A percentile compares a stretch with the other conserved stretches of the same genome.
Conservation (phyloP, 371 early-diverging fungal species). For the Chytridium lagenaria region DNA sequence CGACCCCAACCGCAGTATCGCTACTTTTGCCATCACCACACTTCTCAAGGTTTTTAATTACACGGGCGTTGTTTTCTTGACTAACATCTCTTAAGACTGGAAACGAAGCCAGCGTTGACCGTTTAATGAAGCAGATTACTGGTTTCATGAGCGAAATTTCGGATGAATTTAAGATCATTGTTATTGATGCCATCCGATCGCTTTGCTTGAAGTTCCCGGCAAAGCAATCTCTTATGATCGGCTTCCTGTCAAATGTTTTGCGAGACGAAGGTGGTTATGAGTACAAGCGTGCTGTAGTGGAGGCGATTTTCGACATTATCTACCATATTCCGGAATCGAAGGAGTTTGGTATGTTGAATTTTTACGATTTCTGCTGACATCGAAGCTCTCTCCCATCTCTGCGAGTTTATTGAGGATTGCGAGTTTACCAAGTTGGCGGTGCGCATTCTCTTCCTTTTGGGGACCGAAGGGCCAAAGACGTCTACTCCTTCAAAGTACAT, state of each 20-base stretch:
- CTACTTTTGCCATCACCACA: slow-evolving; percentile 98
- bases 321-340: slow-evolving; percentile 91
- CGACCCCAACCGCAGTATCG: slow-evolving; percentile 94
- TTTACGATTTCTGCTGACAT: background rate
- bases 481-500: slow-evolving; percentile 92
- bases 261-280: slow-evolving; percentile 98
- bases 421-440: slow-evolving; percentile 97
- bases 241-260: slow-evolving; percentile 88
- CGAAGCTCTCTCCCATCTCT: slow-evolving; percentile 88
- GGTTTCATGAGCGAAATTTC: slow-evolving; percentile 97
- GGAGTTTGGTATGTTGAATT: slow-evolving; percentile 77
- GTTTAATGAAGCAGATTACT: slow-evolving; percentile 97
- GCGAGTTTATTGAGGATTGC: slow-evolving; percentile 99
- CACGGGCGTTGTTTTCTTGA: background rate
- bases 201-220: slow-evolving; percentile 96
- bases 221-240: slow-evolving; percentile 92
- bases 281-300: slow-evolving; percentile 94
- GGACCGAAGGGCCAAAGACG: slow-evolving; percentile 93
- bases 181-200: slow-evolving; percentile 95
- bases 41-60: slow-evolving; percentile 74
- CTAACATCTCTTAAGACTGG: slow-evolving; percentile 71
- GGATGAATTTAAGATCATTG: slow-evolving; percentile 97
- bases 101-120: slow-evolving; percentile 95
- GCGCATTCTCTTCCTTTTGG: slow-evolving; percentile 91
- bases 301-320: slow-evolving; percentile 95